These are phyloP conservation scores for Nigrospora sphaerica DNA, from an alignment of 2,329 filamentous ascomycete genomes.

Conservation along the genomic window DNA sequence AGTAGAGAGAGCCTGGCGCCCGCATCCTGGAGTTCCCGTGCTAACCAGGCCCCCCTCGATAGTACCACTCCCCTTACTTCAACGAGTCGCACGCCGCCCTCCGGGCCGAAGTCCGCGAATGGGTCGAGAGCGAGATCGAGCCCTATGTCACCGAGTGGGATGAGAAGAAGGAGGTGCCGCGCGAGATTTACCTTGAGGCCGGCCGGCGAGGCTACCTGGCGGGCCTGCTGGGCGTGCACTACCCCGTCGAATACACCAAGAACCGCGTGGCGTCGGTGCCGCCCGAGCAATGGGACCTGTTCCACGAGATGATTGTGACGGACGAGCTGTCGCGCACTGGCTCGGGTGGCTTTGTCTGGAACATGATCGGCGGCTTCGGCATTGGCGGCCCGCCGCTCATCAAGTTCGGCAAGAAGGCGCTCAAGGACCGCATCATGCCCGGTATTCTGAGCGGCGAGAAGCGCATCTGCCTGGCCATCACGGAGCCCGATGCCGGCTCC, in stretches of 20 bases:
- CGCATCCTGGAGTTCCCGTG: not conserved
- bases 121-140: conserved; percentile 84
- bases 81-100: conserved; percentile 90
- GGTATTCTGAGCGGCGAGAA: conserved; percentile 88
- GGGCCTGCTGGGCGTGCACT: conserved; percentile 81
- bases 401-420: conserved; percentile 81
- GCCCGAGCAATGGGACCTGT: conserved; percentile 91
- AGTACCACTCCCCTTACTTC: conserved; percentile 96
- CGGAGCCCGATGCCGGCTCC: conserved; percentile 88
- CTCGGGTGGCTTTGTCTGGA: conserved; percentile 94
- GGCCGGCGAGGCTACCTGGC: conserved; percentile 87
- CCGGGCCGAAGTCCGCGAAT: conserved; percentile 83
- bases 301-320: conserved; percentile 94
- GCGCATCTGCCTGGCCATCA: conserved; percentile 95
- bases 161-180: conserved; percentile 83
- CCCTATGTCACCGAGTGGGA: conserved; percentile 95
- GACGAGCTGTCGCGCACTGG: conserved; percentile 87
- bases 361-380: conserved; percentile 90
- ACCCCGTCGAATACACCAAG: conserved; percentile 67
- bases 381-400: conserved; percentile 89
- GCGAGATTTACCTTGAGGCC: conserved; percentile 90
- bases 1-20: conserved; percentile 25
- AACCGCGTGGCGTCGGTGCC: conserved; percentile 73
- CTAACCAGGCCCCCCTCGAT: not conserved
- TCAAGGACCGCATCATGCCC: conserved; percentile 83